Conservation (phyloP, 1,139 yeast genomes). For the Yamadazyma trypodendri region DNA sequence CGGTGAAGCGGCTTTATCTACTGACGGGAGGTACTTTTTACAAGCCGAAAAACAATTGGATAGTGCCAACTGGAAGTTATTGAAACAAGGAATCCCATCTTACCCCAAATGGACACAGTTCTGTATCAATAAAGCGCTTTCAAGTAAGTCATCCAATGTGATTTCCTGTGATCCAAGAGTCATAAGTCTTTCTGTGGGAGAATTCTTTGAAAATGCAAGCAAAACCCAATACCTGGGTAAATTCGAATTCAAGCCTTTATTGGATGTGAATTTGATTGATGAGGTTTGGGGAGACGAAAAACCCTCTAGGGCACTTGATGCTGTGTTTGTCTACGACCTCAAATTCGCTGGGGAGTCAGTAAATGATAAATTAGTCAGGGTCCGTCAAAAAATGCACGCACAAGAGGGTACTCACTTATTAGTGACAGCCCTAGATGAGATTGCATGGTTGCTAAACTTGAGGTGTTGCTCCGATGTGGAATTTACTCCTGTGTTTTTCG, state of each 20-base stretch:
- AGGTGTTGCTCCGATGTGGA: constrained; percentile 46
- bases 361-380: constrained; percentile 28
- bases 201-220: constrained; percentile 29
- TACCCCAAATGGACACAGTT: constrained; percentile 39
- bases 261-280: constrained; percentile 36
- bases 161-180: constrained; percentile 43
- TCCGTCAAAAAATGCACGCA: constrained; percentile 25
- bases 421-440: constrained; percentile 48
- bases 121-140: constrained; percentile 34
- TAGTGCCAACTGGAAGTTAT: constrained; percentile 31
- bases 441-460: constrained; percentile 56
- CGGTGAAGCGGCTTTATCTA: constrained; percentile 50
- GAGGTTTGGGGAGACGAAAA: constrained; percentile 40
- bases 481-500: constrained; percentile 51
- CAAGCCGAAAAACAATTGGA: constrained; percentile 47
- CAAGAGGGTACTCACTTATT: constrained; percentile 29
- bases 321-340: constrained; percentile 38
- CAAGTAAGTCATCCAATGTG: constrained; percentile 33
- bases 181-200: constrained; percentile 33
- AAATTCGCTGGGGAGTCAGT: constrained; percentile 47
- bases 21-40: constrained; percentile 57
- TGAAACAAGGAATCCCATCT: constrained; percentile 39
- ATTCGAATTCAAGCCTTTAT: constrained; percentile 32
- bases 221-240: constrained; percentile 18
- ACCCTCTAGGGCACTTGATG: constrained; percentile 38